phyloP scores from a whole-genome alignment of 1,284 basidiomycete genomes.

The Ustilago vetiveriae region DNA sequence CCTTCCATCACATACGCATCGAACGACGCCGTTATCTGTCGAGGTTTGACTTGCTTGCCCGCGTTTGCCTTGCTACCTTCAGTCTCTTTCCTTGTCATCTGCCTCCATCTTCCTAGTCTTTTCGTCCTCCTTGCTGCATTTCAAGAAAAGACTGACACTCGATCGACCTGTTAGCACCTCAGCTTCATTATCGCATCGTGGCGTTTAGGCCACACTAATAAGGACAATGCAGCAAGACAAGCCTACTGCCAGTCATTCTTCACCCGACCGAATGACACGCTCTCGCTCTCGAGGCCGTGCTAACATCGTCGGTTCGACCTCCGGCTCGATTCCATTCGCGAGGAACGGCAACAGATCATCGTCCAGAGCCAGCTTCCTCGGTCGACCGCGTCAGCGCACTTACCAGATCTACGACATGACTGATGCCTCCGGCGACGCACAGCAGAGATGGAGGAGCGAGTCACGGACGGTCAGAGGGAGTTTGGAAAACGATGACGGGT shows the following conservation, averaged over 20 bases:
- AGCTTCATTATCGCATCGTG: not conserved
- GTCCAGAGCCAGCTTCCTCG: constrained; percentile 39
- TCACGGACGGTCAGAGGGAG: constrained; percentile 37
- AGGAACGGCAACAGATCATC: constrained; percentile 28
- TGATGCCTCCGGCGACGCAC: not conserved
- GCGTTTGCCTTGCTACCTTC: too few species aligned
- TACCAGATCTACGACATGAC: constrained; percentile 31
- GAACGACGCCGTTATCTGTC: too few species aligned
- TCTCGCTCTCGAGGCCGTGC: constrained; percentile 30
- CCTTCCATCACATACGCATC: too few species aligned
- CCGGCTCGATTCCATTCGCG: constrained; percentile 7
- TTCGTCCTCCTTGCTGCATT: too few species aligned
- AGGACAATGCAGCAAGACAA: not conserved
- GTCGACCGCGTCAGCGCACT: constrained; percentile 34
- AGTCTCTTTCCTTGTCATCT: too few species aligned
- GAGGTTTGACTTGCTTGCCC: too few species aligned
- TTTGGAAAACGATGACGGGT: constrained; percentile 31
- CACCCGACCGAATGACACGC: constrained; percentile 16
- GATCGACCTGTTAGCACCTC: too few species aligned
- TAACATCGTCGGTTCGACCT: constrained; percentile 15
- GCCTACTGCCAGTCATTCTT: constrained; percentile 2
- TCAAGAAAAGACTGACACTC: too few species aligned
- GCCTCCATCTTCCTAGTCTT: too few species aligned
- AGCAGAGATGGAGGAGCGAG: constrained; percentile 31
- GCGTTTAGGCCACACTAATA: too few species aligned